Base-by-base conservation (phyloP, 495 filamentous ascomycete genomes). In the Neurospora discreta region DNA sequence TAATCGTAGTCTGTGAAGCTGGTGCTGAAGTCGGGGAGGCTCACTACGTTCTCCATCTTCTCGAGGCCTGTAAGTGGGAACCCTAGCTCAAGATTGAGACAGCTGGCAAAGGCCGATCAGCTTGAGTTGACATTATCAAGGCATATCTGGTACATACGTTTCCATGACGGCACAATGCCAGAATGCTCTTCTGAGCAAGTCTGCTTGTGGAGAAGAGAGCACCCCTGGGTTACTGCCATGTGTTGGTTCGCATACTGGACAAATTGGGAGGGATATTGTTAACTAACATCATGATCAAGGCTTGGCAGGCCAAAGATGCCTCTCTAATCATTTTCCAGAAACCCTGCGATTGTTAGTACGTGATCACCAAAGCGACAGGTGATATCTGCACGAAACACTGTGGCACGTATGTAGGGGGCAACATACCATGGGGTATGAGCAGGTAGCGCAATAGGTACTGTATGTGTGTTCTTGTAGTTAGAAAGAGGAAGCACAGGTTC, bases 111-210 rank as follows among this genome's bases (percentile, higher is more conserved):
- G 13, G 3, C 2, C 40, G 16, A 33, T 13, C 16, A 52, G 13
- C n/a, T 18, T 11, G 3, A 69, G 41, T 23, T 1, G 44, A 33
- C 20, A 23, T 41, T 44, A 10, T 41, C 3, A 5, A 11, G 15
- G 20, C 0, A 36, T 36, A 7, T 5, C 18, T 38, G 39, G 11
- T 39, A 39, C 76, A 40, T 83, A 88, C 85, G 86, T 87, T 74
- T 90, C 87, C 78, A 87, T 85, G 40, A 88, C 82, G 11, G 84
- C 81, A 73, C 87, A 89, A 72, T 86, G 84, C 88, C 88, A 90
- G 67, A 85, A 90, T 0, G 79, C 80, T 69, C 87, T 82, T 71
- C 87, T 85, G n/a, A 87, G 78, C 38, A 87, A 74, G 71, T 88
- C 84, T 7, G 82, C 84, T 71, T 81, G 77, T 5, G 78, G 79